Conservation (phyloP, 495 filamentous ascomycete species). For the Podospora pseudopauciseta region DNA sequence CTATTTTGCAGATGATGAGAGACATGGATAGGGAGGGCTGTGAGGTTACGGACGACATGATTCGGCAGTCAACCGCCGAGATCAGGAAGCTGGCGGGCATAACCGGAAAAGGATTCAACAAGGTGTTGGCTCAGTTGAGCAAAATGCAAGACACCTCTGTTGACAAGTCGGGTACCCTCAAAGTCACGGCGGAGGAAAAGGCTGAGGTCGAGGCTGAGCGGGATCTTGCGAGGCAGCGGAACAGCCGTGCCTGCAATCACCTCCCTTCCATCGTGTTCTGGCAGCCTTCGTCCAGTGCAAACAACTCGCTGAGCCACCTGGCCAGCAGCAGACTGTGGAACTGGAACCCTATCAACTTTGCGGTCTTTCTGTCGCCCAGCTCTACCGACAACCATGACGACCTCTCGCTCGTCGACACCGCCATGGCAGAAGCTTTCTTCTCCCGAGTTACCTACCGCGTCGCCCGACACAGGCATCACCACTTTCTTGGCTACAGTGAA, state of each 20-base stretch:
- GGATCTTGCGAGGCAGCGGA: too few species aligned
- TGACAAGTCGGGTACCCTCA: background rate
- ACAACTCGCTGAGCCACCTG: background rate
- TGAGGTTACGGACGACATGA: background rate
- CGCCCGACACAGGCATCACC: background rate
- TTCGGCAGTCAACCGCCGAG: background rate
- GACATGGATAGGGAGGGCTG: background rate
- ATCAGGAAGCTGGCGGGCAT: background rate
- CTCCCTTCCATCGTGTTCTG: too few species aligned
- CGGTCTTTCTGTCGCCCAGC: background rate
- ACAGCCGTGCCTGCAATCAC: too few species aligned
- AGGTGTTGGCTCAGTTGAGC: background rate
- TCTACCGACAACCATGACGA: background rate
- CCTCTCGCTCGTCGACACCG: background rate
- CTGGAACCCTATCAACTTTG: background rate
- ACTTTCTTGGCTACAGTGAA: background rate
- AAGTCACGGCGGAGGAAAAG: too few species aligned
- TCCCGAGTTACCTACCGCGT: background rate
- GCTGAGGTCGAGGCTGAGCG: too few species aligned
- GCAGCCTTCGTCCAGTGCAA: background rate
- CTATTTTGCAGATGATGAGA: background rate
- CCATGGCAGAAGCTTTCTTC: background rate
- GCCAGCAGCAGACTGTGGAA: background rate
- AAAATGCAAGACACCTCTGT: background rate
- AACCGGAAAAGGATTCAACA: background rate